Evolutionary conservation across 2,329 filamentous ascomycete genomes (phyloP).

Genomic region (Apiospora rasikravindrae): DNA sequence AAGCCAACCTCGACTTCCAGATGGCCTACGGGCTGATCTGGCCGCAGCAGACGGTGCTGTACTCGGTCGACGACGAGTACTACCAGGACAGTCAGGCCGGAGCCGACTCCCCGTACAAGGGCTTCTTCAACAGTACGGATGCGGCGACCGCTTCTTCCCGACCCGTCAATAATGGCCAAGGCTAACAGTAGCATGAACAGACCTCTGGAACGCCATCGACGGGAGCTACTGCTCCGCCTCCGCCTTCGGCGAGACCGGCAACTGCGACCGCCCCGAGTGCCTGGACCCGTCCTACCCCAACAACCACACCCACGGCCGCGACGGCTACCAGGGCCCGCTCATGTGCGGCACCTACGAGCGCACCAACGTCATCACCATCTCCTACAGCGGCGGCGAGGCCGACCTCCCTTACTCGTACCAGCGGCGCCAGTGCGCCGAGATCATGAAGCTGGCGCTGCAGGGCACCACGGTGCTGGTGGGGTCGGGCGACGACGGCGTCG

Average conservation of each 20-base stretch:
- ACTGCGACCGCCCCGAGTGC: slow-evolving; percentile 44
- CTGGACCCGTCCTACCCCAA: slow-evolving; percentile 56
- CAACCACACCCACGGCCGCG: slow-evolving; percentile 49
- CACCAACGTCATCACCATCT: slow-evolving; percentile 52
- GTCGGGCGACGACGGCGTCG: slow-evolving; percentile 54
- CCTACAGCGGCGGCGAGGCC: slow-evolving; percentile 59
- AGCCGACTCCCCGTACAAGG: slow-evolving; percentile 34
- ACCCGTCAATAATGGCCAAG: too few species aligned
- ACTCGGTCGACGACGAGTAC: slow-evolving; percentile 52
- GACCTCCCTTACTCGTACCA: slow-evolving; percentile 60
- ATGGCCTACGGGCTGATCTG: slow-evolving; percentile 55
- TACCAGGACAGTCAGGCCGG: slow-evolving; percentile 39
- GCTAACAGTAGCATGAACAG: slow-evolving; percentile 27
- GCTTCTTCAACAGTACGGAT: slow-evolving; percentile 38
- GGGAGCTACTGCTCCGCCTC: slow-evolving; percentile 58
- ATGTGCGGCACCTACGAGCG: slow-evolving; percentile 40
- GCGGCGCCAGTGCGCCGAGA: slow-evolving; percentile 54
- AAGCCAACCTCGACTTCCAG: slow-evolving; percentile 55
- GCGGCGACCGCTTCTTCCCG: background rate
- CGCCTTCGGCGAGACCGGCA: slow-evolving; percentile 55
- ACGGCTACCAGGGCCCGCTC: slow-evolving; percentile 54
- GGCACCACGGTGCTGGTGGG: slow-evolving; percentile 55
- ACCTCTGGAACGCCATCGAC: slow-evolving; percentile 58
- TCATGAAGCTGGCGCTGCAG: slow-evolving; percentile 58
- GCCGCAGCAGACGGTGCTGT: slow-evolving; percentile 53